A percentile compares a stretch with the other conserved stretches of the same genome.
Evolutionary conservation across 768 basidiomycete species (phyloP).

Genomic region (Pleurotus cornucopiae): DNA sequence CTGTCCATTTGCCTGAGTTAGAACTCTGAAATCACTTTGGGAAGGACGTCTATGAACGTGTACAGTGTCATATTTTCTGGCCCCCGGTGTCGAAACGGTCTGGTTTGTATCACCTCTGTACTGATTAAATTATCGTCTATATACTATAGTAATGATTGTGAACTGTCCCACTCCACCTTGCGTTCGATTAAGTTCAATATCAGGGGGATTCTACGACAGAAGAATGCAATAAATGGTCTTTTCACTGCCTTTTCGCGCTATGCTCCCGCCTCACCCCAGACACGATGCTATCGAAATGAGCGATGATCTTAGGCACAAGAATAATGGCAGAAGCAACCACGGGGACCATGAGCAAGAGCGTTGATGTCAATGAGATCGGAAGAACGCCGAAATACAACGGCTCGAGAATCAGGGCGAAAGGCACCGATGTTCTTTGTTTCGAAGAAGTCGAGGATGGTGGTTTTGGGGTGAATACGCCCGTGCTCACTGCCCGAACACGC

Average conservation of each 20-base stretch:
- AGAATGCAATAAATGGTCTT: too few species aligned
- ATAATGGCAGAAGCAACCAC: conserved; percentile 20
- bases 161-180: too few species aligned
- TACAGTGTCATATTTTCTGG: too few species aligned
- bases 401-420: conserved; percentile 53
- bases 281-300: conserved; percentile 22
- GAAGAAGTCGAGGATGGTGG: conserved; percentile 9
- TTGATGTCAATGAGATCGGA: conserved; percentile 47
- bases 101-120: too few species aligned
- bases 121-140: too few species aligned
- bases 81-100: too few species aligned
- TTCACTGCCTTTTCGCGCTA: neutral
- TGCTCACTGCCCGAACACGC: conserved; percentile 49
- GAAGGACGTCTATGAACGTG: too few species aligned
- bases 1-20: conserved; percentile 73
- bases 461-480: conserved; percentile 45
- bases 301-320: conserved; percentile 18
- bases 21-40: conserved; percentile 27
- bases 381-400: conserved; percentile 56
- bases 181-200: too few species aligned
- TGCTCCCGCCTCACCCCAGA: conserved; percentile 19
- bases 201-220: too few species aligned
- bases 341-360: conserved; percentile 24
- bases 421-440: conserved; percentile 26
- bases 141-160: too few species aligned